These are phyloP conservation scores for Ambrosia hybrid DNA, from an alignment of 140 eudicot genomes.

Conservation along the genomic window DNA sequence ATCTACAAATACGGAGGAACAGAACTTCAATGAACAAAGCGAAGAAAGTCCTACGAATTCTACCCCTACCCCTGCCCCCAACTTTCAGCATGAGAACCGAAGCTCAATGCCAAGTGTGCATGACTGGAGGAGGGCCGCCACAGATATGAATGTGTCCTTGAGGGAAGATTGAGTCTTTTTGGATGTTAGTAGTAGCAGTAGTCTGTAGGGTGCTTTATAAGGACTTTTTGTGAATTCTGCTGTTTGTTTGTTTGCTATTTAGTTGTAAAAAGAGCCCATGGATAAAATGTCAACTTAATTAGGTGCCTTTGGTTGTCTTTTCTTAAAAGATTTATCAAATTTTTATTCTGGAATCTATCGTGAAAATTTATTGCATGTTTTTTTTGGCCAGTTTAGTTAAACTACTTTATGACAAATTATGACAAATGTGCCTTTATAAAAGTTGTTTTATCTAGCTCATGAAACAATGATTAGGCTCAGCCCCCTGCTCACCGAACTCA, in stretches of 20 bases:
- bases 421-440: neutral
- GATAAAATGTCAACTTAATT: slow-evolving; percentile 15
- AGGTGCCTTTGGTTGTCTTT: neutral
- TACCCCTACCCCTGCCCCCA: slow-evolving; percentile 21
- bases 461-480: no score
- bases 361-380: neutral
- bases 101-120: slow-evolving; percentile 22
- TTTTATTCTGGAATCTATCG: neutral
- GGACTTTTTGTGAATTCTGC: slow-evolving; percentile 13
- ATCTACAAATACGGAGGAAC: slow-evolving; percentile 26
- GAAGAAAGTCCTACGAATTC: slow-evolving; percentile 25
- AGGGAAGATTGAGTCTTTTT: slow-evolving; percentile 34
- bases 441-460: no score
- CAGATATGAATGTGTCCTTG: slow-evolving; percentile 68
- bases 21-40: slow-evolving; percentile 33
- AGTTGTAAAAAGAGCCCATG: neutral
- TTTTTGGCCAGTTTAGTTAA: no score
- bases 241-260: neutral
- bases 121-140: slow-evolving; percentile 42
- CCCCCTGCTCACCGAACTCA: no score
- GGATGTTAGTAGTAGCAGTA: neutral
- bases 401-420: no score
- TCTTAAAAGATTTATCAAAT: neutral
- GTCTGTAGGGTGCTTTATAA: neutral
- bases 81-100: slow-evolving; percentile 31